These are phyloP conservation scores for Dictyostelium brefeldianum DNA, from an alignment of 78 protist species.

Conservation along the genomic window DNA sequence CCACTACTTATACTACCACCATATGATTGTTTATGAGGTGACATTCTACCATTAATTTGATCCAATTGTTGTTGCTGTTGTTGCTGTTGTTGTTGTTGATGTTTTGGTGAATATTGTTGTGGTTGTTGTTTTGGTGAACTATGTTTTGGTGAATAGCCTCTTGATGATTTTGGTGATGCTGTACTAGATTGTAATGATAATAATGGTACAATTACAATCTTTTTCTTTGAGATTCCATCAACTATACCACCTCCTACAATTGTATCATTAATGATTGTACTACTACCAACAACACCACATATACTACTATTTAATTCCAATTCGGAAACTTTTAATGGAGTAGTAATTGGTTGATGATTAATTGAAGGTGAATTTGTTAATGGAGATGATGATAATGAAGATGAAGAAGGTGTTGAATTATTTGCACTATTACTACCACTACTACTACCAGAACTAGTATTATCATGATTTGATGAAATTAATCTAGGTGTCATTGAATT, in stretches of 20 bases:
- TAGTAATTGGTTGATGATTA: constrained; percentile 4
- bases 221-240: not conserved
- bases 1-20: not conserved
- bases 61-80: constrained; percentile 15
- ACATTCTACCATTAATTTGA: constrained; percentile 13
- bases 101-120: constrained; percentile 3
- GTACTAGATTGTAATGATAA: not conserved
- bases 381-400: not conserved
- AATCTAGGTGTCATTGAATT: not conserved
- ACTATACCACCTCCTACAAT: not conserved
- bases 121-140: constrained; percentile 15
- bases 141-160: not conserved
- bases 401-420: constrained; percentile 4
- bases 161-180: not conserved
- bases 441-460: not conserved
- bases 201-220: not conserved
- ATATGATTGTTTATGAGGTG: not conserved
- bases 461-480: not conserved
- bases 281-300: not conserved
- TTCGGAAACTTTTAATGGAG: not conserved
- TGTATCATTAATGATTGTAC: not conserved
- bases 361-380: not conserved
- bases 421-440: not conserved
- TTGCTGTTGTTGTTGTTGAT: not conserved
- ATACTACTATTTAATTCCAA: not conserved